Base-by-base conservation (phyloP, 352 stramenopile genomes). In the Pythium pyrilobum region DNA sequence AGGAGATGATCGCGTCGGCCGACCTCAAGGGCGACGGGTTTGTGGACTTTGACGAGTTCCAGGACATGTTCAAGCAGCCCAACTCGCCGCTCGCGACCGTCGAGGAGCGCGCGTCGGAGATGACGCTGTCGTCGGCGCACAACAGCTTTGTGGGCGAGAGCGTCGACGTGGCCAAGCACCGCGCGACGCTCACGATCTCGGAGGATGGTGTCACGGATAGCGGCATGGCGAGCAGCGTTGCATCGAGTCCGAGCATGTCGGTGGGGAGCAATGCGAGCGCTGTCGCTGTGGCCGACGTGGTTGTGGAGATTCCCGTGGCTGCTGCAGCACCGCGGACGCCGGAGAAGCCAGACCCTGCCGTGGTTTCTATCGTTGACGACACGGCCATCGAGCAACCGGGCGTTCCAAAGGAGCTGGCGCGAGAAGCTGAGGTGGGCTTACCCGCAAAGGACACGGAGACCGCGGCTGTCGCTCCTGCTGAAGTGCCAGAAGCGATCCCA, bases 21-120 rank as follows among this genome's bases (percentile, higher is more conserved):
- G 87, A 96, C 53, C 78, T 62, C 18, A 85, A 87, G n/a, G 72
- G 81, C 31, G 81, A 91, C 31, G 78, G 74, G 2, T 83, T 66
- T 36, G 92, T 98, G 31, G 81, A 86, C 40, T 97, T 90, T 64
- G 80, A 96, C 34, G 86, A 96, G 43, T 97, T 98, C 61, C 63
- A 96, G 41, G 70, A 75, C 7, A 64, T 92, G 11, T 89, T 91
- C 41, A 41, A 64, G 46, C 64, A 63, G 23, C 58, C 46, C 32
- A 44, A 25, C 33, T 25, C 72, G 20, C 57, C 70, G 8, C 52
- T 81, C 3, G 52, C 62, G 8, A 68, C 74, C 25, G 68, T 83
- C 5, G 48, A 64, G 3, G 72, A 84, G 32, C 33, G 42, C 5
- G 42, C 38, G 16, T 53, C 43, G 20, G 45, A 52, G 23, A 32